A percentile compares a stretch with the other conserved stretches of the same genome.
phyloP scores from a whole-genome alignment of 345 rosid genomes.

The Eucalyptus melliodora region DNA sequence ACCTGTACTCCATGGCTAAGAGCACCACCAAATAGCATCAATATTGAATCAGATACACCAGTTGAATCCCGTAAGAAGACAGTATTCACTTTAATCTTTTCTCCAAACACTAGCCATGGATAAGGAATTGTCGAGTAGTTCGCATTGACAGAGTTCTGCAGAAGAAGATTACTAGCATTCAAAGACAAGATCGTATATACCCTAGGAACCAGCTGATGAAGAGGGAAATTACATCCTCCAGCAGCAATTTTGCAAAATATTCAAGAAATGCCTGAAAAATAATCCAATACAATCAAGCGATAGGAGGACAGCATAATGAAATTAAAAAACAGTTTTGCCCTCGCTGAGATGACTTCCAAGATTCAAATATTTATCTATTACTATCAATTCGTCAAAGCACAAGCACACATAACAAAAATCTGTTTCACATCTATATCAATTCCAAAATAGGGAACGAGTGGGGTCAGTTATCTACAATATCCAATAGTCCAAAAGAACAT shows the following conservation, averaged over 20 bases:
- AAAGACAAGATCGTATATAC: background rate
- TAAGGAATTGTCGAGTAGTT: slow-evolving; percentile 77
- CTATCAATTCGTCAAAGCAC: background rate
- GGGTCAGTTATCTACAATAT: background rate
- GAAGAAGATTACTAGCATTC: background rate
- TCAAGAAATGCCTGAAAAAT: background rate
- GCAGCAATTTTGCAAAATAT: background rate
- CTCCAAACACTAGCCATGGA: slow-evolving; percentile 98
- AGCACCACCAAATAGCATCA: slow-evolving; percentile 85
- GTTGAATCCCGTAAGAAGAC: slow-evolving; percentile 96
- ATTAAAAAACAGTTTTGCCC: background rate
- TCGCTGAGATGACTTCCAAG: background rate
- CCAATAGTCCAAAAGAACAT: background rate
- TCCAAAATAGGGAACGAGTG: background rate
- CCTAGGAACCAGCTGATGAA: background rate
- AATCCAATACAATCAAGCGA: background rate
- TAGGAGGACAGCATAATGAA: background rate
- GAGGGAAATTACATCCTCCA: background rate
- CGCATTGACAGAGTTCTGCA: slow-evolving; percentile 95
- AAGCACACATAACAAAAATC: background rate
- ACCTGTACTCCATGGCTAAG: slow-evolving; percentile 68
- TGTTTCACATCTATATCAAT: background rate
- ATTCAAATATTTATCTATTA: background rate
- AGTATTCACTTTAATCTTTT: slow-evolving; percentile 84
- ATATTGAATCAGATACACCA: slow-evolving; percentile 86